A percentile compares a stretch with the other conserved stretches of the same genome.
Evolutionary conservation across 306 rosid species (phyloP).

Genomic region (Coriaria nepalensis): DNA sequence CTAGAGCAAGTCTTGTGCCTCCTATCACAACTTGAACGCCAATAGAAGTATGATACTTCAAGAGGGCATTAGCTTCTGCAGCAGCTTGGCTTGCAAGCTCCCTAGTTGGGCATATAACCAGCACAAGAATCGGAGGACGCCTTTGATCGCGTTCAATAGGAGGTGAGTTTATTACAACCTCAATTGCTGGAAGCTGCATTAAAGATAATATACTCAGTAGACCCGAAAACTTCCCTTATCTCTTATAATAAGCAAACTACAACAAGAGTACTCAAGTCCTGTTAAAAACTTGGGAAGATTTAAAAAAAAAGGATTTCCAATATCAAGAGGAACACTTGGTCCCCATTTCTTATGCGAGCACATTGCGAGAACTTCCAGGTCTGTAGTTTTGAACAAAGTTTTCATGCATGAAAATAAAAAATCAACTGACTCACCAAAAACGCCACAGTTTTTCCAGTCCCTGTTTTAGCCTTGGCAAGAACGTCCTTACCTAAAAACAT

Average conservation of each 20-base stretch:
- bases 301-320: too few relatives aligned
- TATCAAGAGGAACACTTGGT: too few relatives aligned
- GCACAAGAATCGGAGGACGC: conserved; percentile 73
- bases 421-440: conserved; percentile 56
- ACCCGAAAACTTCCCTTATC: conserved; percentile 5
- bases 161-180: conserved; percentile 57
- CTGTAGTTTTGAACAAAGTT: too few relatives aligned
- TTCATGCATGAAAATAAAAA: too few relatives aligned
- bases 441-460: conserved; percentile 97
- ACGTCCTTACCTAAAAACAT: conserved; percentile 77
- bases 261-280: too few relatives aligned
- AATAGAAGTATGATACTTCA: conserved; percentile 71
- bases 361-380: too few relatives aligned
- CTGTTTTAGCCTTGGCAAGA: conserved; percentile 92
- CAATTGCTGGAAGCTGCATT: conserved; percentile 92
- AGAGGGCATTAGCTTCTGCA: conserved; percentile 60
- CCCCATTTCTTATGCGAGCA: too few relatives aligned
- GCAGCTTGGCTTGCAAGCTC: conserved; percentile 96
- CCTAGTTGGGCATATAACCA: conserved; percentile 91
- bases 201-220: conserved; percentile 15
- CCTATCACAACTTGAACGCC: conserved; percentile 98
- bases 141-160: conserved; percentile 44
- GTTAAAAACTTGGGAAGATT: too few relatives aligned
- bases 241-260: not conserved
- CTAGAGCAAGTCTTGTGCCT: conserved; percentile 73